Evolutionary conservation across 176 grass and related monocot genomes (phyloP).

Genomic region (Typha latifolia): DNA sequence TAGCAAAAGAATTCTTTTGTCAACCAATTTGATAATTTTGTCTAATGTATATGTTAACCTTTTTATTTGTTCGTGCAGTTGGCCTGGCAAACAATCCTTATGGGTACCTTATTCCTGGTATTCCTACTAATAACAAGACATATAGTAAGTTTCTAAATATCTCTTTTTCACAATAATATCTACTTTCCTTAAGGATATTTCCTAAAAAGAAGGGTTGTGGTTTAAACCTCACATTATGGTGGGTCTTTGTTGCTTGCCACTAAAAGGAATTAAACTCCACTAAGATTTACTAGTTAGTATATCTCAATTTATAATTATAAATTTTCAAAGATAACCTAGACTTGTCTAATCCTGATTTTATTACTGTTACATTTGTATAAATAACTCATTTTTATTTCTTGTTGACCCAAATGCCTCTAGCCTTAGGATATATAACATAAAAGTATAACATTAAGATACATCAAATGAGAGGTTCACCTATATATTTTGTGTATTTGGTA

Average conservation of each 20-base stretch:
- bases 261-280: constrained; percentile 46
- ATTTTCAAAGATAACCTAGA: neutral
- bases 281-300: constrained; percentile 19
- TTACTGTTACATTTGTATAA: neutral
- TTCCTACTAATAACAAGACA: constrained; percentile 72
- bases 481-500: neutral
- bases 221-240: constrained; percentile 30
- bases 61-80: constrained; percentile 38
- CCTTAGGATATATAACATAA: too few relatives aligned
- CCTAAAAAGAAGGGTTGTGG: constrained; percentile 34
- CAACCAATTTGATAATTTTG: neutral
- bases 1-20: neutral
- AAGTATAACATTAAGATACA: too few relatives aligned
- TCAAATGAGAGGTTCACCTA: too few relatives aligned
- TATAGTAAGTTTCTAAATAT: constrained; percentile 55
- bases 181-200: constrained; percentile 4
- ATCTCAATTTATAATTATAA: neutral
- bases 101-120: constrained; percentile 80
- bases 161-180: neutral
- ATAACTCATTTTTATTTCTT: neutral
- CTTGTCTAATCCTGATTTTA: neutral
- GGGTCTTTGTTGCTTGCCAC: constrained; percentile 58
- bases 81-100: constrained; percentile 83
- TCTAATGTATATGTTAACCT: neutral
- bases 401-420: neutral